Conservation (phyloP, 116 monocot genomes). For the Papilionanthe hybrid region DNA sequence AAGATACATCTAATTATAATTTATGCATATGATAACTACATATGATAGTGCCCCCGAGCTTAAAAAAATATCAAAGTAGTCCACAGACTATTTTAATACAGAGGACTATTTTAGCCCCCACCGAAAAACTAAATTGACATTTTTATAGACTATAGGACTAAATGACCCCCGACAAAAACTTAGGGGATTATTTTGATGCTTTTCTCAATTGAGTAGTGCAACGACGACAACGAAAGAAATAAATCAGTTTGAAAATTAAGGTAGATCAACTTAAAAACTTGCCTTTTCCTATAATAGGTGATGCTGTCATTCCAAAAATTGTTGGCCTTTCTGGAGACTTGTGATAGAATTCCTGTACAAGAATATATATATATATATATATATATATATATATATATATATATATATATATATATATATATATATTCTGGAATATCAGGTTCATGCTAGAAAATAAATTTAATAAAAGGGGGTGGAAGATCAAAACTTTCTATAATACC, state of each 20-base stretch:
- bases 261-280: conserved; percentile 17
- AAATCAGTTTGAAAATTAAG: not conserved
- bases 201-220: not conserved
- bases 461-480: not conserved
- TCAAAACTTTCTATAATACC: conserved; percentile 29
- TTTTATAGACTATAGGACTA: too few species aligned
- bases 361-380: too few species aligned
- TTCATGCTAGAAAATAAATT: not conserved
- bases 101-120: too few species aligned
- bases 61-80: too few species aligned
- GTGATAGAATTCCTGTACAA: conserved; percentile 82
- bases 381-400: too few species aligned
- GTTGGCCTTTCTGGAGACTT: conserved; percentile 40
- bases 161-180: too few species aligned
- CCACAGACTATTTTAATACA: too few species aligned
- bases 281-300: conserved; percentile 78
- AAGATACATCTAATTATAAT: conserved; percentile 8
- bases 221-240: not conserved
- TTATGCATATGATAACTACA: not conserved
- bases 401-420: too few species aligned
- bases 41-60: not conserved
- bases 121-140: too few species aligned
- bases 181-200: too few species aligned
- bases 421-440: not conserved
- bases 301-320: conserved; percentile 95